Percentiles rank a stretch among this genome's conserved stretches.
phyloP scores from a whole-genome alignment of 352 stramenopile genomes.

The Phytophthora hibernalis region DNA sequence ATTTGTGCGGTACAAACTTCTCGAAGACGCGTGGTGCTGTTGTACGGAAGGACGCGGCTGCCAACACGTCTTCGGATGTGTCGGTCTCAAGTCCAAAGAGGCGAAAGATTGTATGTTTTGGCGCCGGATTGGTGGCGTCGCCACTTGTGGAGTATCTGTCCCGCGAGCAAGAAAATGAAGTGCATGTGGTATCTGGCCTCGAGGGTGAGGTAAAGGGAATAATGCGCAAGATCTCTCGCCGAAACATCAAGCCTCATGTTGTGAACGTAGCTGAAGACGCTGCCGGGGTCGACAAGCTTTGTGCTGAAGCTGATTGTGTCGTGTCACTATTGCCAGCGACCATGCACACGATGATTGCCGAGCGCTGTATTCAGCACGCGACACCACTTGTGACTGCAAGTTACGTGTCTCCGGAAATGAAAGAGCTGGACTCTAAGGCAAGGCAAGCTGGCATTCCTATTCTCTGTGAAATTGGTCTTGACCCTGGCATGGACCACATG shows the following conservation, averaged over 20 bases:
- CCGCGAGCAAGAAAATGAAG: conserved; percentile 68
- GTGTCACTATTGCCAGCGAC: conserved; percentile 94
- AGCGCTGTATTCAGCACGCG: conserved; percentile 87
- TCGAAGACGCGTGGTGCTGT: conserved; percentile 64
- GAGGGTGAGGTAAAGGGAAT: conserved; percentile 79
- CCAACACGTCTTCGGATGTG: conserved; percentile 43
- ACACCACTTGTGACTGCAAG: conserved; percentile 95
- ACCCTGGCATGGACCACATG: conserved; percentile 98
- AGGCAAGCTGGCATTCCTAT: conserved; percentile 89
- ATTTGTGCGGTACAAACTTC: conserved; percentile 81
- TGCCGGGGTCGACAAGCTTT: conserved; percentile 60
- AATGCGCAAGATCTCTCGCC: conserved; percentile 67
- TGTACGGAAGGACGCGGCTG: conserved; percentile 63
- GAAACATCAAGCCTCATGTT: conserved; percentile 73
- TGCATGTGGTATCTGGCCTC: conserved; percentile 79
- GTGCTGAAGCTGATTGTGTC: conserved; percentile 90
- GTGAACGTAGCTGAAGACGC: conserved; percentile 78
- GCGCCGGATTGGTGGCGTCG: conserved; percentile 81
- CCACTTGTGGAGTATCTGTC: conserved; percentile 91
- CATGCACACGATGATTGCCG: conserved; percentile 93
- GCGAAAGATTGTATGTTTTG: conserved; percentile 89
- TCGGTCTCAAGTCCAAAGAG: conserved; percentile 68
- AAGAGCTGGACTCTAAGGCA: conserved; percentile 74
- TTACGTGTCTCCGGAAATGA: conserved; percentile 96
- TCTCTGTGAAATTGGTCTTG: conserved; percentile 95